Conservation (phyloP, 352 stramenopile genomes). For the Phytophthora constricta region DNA sequence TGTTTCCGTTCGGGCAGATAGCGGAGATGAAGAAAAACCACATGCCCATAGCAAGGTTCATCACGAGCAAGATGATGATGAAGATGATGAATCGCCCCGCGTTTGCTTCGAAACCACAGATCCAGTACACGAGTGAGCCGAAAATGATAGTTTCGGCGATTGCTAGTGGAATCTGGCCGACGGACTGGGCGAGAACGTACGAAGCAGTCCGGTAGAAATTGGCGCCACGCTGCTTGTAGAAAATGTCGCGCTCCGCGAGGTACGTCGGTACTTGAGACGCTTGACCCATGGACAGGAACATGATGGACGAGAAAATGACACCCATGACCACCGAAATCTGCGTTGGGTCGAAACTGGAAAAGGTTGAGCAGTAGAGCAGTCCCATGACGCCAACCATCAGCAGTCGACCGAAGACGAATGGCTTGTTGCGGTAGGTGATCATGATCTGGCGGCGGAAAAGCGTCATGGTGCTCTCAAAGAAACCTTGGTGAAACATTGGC, state of each 20-base stretch:
- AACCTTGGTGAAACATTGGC: conserved; percentile 38
- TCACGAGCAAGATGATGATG: conserved; percentile 41
- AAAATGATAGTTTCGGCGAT: conserved; percentile 71
- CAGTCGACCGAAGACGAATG: conserved; percentile 33
- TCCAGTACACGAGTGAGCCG: conserved; percentile 82
- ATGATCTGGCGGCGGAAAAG: conserved; percentile 56
- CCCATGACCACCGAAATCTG: conserved; percentile 55
- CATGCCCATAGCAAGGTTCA: conserved; percentile 42
- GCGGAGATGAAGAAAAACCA: conserved; percentile 23
- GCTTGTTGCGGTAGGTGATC: conserved; percentile 48
- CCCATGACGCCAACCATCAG: conserved; percentile 62
- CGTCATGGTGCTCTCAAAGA: conserved; percentile 32
- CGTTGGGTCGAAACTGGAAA: conserved; percentile 41
- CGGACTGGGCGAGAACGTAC: conserved; percentile 57
- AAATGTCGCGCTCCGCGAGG: conserved; percentile 57
- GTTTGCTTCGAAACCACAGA: conserved; percentile 59
- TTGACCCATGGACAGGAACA: conserved; percentile 77
- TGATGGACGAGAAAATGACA: conserved; percentile 67
- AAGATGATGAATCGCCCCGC: conserved; percentile 40
- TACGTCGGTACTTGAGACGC: conserved; percentile 69
- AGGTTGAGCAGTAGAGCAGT: conserved; percentile 48
- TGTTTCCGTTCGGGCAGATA: conserved; percentile 23
- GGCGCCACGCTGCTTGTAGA: conserved; percentile 77
- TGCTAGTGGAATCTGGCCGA: conserved; percentile 41
- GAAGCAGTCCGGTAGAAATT: conserved; percentile 38